These are phyloP conservation scores for Isabelozyma pseudorhagii DNA, from an alignment of 805 yeast genomes.

Conservation along the genomic window DNA sequence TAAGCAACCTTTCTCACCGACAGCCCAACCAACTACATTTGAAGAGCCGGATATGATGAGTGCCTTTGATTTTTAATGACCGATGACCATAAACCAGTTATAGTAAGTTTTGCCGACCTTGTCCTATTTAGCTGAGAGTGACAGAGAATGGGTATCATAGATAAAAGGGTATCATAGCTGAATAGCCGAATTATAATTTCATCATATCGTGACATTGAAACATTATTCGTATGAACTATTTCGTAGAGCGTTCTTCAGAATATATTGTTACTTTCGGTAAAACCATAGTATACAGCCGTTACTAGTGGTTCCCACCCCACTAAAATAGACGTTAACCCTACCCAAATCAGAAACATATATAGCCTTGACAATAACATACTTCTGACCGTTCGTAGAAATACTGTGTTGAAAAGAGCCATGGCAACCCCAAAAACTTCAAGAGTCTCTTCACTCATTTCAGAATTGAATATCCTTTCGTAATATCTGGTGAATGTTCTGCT, in stretches of 20 bases:
- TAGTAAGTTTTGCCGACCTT: background rate
- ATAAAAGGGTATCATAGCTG: background rate
- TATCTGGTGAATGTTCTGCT: background rate
- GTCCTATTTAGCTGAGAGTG: no score
- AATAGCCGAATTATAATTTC: background rate
- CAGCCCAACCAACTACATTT: slow-evolving; percentile 55
- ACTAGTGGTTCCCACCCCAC: background rate
- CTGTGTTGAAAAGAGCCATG: slow-evolving; percentile 14
- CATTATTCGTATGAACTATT: background rate
- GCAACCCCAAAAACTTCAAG: slow-evolving; percentile 2
- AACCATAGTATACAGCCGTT: background rate
- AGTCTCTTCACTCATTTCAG: background rate
- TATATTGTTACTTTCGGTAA: background rate
- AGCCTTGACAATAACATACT: background rate
- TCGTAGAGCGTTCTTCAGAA: background rate
- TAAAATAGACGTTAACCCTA: background rate
- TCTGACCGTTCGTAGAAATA: slow-evolving; percentile 10
- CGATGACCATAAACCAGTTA: background rate
- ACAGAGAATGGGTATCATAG: no score
- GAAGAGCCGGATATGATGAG: slow-evolving; percentile 72
- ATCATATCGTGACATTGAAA: background rate
- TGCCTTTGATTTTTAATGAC: slow-evolving; percentile 51
- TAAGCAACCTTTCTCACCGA: slow-evolving; percentile 3
- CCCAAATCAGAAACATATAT: background rate
- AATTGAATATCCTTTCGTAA: background rate